phyloP scores from a whole-genome alignment of 768 basidiomycete species.

The Megacollybia marginata region DNA sequence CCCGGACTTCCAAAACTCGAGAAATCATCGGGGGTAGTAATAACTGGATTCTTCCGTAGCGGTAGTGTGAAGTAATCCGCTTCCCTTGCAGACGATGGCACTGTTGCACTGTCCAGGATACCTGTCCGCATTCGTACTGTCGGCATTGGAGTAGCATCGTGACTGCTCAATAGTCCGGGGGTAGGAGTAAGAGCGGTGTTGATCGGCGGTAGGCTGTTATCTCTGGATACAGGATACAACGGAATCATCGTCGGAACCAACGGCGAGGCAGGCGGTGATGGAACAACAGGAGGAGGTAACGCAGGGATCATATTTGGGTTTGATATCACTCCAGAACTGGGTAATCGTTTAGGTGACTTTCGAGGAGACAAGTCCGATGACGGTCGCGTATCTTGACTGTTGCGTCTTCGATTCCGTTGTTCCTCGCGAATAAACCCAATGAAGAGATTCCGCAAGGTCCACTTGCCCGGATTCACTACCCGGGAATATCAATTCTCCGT shows the following conservation, averaged over 20 bases:
- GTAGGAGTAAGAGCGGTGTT: background rate
- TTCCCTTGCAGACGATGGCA: slow-evolving; percentile 16
- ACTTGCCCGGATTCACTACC: slow-evolving; percentile 87
- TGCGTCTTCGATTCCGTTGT: slow-evolving; percentile 33
- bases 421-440: slow-evolving; percentile 69
- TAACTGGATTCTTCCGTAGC: slow-evolving; percentile 36
- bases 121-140: slow-evolving; percentile 30
- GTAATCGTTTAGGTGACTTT: slow-evolving; percentile 9
- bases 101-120: slow-evolving; percentile 30
- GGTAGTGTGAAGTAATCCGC: slow-evolving; percentile 50
- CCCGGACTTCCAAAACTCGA: slow-evolving; percentile 32
- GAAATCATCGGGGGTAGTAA: slow-evolving; percentile 41
- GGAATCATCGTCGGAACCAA: slow-evolving; percentile 57
- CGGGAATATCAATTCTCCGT: slow-evolving; percentile 4
- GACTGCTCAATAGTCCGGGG: slow-evolving; percentile 34
- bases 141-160: slow-evolving; percentile 23
- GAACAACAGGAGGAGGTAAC: slow-evolving; percentile 39
- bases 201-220: slow-evolving; percentile 15
- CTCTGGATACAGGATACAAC: slow-evolving; percentile 21
- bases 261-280: slow-evolving; percentile 41
- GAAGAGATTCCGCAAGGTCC: slow-evolving; percentile 85
- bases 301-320: slow-evolving; percentile 65
- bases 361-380: slow-evolving; percentile 13
- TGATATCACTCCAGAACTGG: slow-evolving; percentile 43
- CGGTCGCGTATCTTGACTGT: slow-evolving; percentile 17